Evolutionary conservation across 2,329 filamentous ascomycete species (phyloP), one percentile per base, ranked within the genome.

Genomic region (Trichoderma lentiforme): DNA sequence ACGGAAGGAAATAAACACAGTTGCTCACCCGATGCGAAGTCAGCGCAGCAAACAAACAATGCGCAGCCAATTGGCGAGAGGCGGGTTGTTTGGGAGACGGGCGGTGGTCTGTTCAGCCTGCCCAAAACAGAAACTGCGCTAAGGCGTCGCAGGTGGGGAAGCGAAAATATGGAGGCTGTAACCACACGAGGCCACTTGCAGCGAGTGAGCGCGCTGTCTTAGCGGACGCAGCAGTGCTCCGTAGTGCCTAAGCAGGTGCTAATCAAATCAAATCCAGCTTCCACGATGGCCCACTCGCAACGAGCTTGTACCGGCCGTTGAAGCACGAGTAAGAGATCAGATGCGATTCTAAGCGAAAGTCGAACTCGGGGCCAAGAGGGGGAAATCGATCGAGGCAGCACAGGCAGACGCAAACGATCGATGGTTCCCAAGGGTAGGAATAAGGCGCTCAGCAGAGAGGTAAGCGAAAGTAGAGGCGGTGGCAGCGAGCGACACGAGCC

Each of bases 41-140:
- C 65, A 63, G 64, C 71, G 60, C 64, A 56, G 64, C 58, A 69
- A 64, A 53, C 66, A 69, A 66, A 61, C 71, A 66, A 58, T 60
- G 61, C 67, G 67, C 69, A 70, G 61, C 56, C 60, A 66, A 61
- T 58, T 24, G 43, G 66, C 65, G 57, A 70, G 61, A 24, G 65
- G 56, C 60, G 71, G 66, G 71, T 72, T 72, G 71, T 66, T 72
- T 70, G 67, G 71, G 71, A 66, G 71, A 72, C 61, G 60, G 34
- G 58, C 58, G 69, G 65, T 34, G 47, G 47, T 66, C 66, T 24
- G 65, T 57, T 53, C 61, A 66, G 67, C 61, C 51, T 65, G 67
- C 58, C 66, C 43, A 57, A 71, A 72, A 72, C 60, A 65, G 67
- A 70, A 70, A 61, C 28, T 57, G 66, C 66, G 61, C 71, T 64